A percentile compares a stretch with the other conserved stretches of the same genome.
Conservation (phyloP, 148 eudicot genomes). For the Dianthus caryophyllus region DNA sequence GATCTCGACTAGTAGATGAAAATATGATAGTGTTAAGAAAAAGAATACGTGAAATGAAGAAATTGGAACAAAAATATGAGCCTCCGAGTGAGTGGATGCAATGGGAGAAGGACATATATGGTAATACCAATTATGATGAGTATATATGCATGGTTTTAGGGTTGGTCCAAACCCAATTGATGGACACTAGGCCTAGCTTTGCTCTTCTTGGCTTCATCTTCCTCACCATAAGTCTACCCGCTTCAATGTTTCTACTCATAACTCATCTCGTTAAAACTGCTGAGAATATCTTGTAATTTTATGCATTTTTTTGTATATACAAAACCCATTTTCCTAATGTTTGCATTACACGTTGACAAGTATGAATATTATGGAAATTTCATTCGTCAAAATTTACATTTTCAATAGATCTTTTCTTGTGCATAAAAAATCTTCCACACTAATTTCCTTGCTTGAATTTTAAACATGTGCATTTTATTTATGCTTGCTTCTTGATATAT, state of each 20-base stretch:
- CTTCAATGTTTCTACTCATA: constrained; percentile 30
- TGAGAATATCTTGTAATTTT: not conserved
- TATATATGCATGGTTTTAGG: constrained; percentile 33
- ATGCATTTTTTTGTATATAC: too few species aligned
- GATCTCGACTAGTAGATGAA: constrained; percentile 35
- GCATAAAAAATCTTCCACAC: too few species aligned
- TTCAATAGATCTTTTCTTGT: too few species aligned
- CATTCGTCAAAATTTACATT: too few species aligned
- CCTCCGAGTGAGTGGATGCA: constrained; percentile 46
- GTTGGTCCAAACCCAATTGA: constrained; percentile 33
- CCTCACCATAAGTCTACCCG: constrained; percentile 33
- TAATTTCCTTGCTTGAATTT: too few species aligned
- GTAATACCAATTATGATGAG: constrained; percentile 32
- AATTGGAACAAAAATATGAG: constrained; percentile 34
- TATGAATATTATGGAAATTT: too few species aligned
- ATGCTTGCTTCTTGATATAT: too few species aligned
- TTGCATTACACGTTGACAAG: too few species aligned
- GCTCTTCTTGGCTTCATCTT: constrained; percentile 34
- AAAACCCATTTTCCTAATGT: too few species aligned
- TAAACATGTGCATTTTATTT: too few species aligned
- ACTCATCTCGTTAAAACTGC: constrained; percentile 6
- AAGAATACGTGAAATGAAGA: constrained; percentile 46
- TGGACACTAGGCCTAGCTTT: constrained; percentile 40
- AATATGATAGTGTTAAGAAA: constrained; percentile 41
- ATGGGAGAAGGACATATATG: constrained; percentile 49